Conservation (phyloP, 2,329 filamentous ascomycete genomes). For the Tolypocladium paradoxum region DNA sequence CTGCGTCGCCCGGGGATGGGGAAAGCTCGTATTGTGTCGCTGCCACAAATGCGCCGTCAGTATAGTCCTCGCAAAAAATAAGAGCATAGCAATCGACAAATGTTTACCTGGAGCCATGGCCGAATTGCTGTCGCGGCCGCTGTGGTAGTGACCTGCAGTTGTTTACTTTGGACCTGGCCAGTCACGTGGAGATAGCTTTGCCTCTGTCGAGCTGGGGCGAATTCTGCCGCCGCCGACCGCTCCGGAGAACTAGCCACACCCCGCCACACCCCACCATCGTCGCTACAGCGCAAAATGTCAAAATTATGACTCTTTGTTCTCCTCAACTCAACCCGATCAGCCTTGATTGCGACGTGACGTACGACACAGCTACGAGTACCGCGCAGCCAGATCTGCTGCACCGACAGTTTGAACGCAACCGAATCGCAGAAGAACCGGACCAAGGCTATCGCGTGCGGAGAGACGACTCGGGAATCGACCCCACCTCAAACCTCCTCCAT, state of each 20-base stretch:
- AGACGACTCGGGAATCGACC: constrained; percentile 15
- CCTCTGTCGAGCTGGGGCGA: neutral
- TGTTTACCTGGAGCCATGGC: constrained; percentile 31
- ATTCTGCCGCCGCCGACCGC: constrained; percentile 22
- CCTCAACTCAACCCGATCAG: neutral
- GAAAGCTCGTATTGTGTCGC: constrained; percentile 73
- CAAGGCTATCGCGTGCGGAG: constrained; percentile 12
- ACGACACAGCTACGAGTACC: constrained; percentile 6
- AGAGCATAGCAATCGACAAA: neutral
- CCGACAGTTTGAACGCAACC: neutral
- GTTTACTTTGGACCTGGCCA: constrained; percentile 20
- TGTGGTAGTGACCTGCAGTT: constrained; percentile 13
- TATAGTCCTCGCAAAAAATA: neutral
- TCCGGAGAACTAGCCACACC: constrained; percentile 20
- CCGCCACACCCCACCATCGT: constrained; percentile 30
- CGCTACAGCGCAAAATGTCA: constrained; percentile 27
- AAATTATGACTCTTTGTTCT: constrained; percentile 29
- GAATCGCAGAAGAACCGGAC: neutral
- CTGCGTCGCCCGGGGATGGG: constrained; percentile 73
- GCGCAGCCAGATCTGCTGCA: neutral
- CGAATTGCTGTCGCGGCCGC: constrained; percentile 9
- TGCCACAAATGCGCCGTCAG: constrained; percentile 18
- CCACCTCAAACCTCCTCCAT: constrained; percentile 17
- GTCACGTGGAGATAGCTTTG: constrained; percentile 21
- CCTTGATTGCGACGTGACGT: constrained; percentile 4